Conservation (phyloP, 306 rosid genomes). For the Begonia loranthoides region DNA sequence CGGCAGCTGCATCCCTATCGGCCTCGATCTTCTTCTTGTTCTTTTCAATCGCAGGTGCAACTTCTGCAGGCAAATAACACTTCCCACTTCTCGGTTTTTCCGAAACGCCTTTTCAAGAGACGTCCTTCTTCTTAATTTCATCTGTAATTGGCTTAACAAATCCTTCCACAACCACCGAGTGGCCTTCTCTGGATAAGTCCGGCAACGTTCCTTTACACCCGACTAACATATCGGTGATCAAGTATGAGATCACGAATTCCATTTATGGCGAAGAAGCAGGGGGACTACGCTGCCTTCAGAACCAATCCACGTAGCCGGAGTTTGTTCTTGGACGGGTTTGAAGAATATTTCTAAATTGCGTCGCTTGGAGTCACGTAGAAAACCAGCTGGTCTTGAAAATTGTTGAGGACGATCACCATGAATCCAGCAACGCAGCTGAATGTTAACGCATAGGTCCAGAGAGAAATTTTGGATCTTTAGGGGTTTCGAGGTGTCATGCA, state of each 20-base stretch:
- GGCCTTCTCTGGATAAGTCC: constrained; percentile 83
- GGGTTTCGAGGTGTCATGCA: no score
- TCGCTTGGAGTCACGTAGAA: constrained; percentile 86
- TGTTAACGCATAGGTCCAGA: constrained; percentile 69
- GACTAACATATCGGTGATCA: constrained; percentile 74
- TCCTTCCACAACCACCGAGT: constrained; percentile 89
- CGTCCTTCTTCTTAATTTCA: constrained; percentile 34
- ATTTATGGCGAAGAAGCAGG: constrained; percentile 57
- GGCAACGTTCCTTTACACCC: constrained; percentile 64
- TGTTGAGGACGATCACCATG: constrained; percentile 63
- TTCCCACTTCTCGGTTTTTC: constrained; percentile 55
- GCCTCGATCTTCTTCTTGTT: constrained; percentile 58
- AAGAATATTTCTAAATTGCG: constrained; percentile 34
- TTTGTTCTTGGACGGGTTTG: constrained; percentile 56
- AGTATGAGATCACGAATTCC: constrained; percentile 79
- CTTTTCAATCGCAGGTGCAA: constrained; percentile 79
- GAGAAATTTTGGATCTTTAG: no score
- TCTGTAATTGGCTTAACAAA: constrained; percentile 68
- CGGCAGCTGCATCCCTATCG: background rate
- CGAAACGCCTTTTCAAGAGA: constrained; percentile 39
- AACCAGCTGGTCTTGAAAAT: constrained; percentile 59
- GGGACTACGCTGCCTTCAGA: constrained; percentile 70
- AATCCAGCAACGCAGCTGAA: constrained; percentile 69
- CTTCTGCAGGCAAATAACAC: constrained; percentile 68
- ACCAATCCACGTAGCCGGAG: constrained; percentile 83